Evolutionary conservation across 305 asterid genomes (phyloP), one percentile per base, ranked within the genome.

Genomic region (Fraxinus velutina): DNA sequence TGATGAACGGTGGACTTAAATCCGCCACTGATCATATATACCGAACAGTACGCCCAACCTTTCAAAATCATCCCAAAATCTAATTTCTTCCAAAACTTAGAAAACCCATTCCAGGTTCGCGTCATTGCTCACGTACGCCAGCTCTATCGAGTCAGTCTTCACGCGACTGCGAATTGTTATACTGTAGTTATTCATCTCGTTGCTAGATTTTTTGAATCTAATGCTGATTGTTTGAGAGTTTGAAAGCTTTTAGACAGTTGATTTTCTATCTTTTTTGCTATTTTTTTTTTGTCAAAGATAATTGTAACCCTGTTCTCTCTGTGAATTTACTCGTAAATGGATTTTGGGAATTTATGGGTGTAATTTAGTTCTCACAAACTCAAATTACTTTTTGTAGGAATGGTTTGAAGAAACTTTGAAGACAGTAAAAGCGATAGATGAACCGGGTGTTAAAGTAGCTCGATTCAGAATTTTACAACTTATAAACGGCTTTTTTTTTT

Each of bases 301-400:
- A 22, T 7, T 22, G 72, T 62, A 62, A 21, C 70, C 2, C 6
- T 8, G 47, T 39, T 22, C 22, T 64, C 13, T 17, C 22, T 64
- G 70, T 1, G 21, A 32, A 37, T 80, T 50, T 57, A 75, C 39
- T 81, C 9, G 19, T 15, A 4, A 37, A 22, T 29, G 78, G 24
- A 5, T 17, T 50, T 37, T 9, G n/a, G 6, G 27, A 73, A 47
- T 78, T 33, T 6, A 50, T 33, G 39, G 30, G 42, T 62, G 36
- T 55, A 4, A 32, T 74, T 30, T 19, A 34, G 75, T 60, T 81
- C 78, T 80, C 55, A 42, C 77, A 60, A 79, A 24, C 60, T 44
- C 73, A 75, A 75, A 79, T 24, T 34, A 21, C 50, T 44, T 21
- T 37, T 75, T 82, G 84, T 71, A 84, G 87, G 84, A 57, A 19